Conservation (phyloP, 2,329 filamentous ascomycete species). For the Coleophoma cylindrospora region DNA sequence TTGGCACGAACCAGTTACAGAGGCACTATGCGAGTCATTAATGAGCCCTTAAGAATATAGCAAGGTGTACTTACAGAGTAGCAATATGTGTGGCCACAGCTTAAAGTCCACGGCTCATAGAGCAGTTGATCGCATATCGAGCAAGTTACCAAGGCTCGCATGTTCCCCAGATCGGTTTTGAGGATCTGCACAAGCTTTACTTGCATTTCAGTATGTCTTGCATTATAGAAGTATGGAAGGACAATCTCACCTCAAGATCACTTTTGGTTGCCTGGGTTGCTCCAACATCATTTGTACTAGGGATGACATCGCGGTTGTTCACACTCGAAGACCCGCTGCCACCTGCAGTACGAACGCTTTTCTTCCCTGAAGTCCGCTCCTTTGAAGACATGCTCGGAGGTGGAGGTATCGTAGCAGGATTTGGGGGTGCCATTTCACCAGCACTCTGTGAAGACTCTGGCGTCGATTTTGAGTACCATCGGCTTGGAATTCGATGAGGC, state of each 20-base stretch:
- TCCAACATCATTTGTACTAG: too few relatives aligned
- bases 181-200: slow-evolving; percentile 19
- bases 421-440: background rate
- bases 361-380: too few relatives aligned
- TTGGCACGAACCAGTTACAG: slow-evolving; percentile 29
- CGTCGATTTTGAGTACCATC: too few relatives aligned
- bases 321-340: background rate
- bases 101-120: slow-evolving; percentile 65
- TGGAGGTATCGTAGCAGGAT: too few relatives aligned
- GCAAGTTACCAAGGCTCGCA: slow-evolving; percentile 58
- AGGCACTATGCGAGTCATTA: slow-evolving; percentile 24
- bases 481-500: too few relatives aligned
- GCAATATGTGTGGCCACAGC: slow-evolving; percentile 68
- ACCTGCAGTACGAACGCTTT: background rate
- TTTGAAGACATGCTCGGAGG: too few relatives aligned
- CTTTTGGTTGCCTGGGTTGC: background rate
- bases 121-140: slow-evolving; percentile 64
- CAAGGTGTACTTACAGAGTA: slow-evolving; percentile 46
- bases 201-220: too few relatives aligned
- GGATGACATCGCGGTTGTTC: background rate
- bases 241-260: background rate
- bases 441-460: background rate
- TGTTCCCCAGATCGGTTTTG: slow-evolving; percentile 50
- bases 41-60: background rate
- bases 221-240: too few relatives aligned